These are phyloP conservation scores for Orbilia quercus DNA, from an alignment of 2,329 filamentous ascomycete genomes.

Conservation along the genomic window DNA sequence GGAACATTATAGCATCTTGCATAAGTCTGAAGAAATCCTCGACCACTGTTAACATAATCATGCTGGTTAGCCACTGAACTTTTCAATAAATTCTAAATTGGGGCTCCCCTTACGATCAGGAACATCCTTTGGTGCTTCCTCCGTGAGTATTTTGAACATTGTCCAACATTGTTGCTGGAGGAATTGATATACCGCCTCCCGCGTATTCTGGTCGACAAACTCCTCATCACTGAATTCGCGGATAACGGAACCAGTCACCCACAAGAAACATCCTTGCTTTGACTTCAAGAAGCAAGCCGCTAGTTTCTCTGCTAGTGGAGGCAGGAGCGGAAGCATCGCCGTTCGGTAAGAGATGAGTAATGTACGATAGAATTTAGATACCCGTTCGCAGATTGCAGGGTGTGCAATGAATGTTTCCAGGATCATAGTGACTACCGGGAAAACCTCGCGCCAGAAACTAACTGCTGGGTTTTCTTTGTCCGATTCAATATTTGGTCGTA, in stretches of 20 bases:
- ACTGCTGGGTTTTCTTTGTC: constrained; percentile 86
- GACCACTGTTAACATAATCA: constrained; percentile 71
- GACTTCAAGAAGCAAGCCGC: constrained; percentile 85
- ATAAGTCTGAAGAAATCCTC: constrained; percentile 96
- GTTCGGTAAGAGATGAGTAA: constrained; percentile 97
- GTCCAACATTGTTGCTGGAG: constrained; percentile 92
- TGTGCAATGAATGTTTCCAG: constrained; percentile 88
- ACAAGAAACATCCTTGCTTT: constrained; percentile 95
- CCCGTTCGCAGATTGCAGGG: constrained; percentile 87
- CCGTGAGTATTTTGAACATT: constrained; percentile 88
- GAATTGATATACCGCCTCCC: constrained; percentile 89
- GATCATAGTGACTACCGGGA: constrained; percentile 86
- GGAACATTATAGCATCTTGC: constrained; percentile 91
- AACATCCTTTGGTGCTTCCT: constrained; percentile 71
- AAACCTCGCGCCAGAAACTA: constrained; percentile 94
- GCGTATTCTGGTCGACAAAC: constrained; percentile 81
- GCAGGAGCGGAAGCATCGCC: constrained; percentile 84
- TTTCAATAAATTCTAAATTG: background rate
- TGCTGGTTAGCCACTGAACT: constrained; percentile 39
- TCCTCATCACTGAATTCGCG: constrained; percentile 94
- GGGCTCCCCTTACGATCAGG: constrained; percentile 67
- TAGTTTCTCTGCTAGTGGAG: constrained; percentile 86
- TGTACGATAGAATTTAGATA: constrained; percentile 94
- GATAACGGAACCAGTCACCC: constrained; percentile 94
- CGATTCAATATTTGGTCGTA: constrained; percentile 78